Conservation (phyloP, 371 early-diverging fungal species). For the Capniomyces stellatus region DNA sequence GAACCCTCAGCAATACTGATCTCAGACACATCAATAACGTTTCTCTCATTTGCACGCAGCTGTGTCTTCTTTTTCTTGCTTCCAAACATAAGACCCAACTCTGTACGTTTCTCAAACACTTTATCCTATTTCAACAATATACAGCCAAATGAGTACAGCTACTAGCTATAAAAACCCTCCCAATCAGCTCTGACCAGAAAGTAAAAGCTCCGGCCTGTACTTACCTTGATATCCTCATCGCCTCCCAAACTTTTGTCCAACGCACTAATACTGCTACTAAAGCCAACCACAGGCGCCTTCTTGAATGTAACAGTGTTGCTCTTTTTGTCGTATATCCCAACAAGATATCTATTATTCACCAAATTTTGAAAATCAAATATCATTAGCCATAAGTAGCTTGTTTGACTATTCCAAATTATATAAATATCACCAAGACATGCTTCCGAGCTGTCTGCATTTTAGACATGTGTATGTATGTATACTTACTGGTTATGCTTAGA, state of each 20-base stretch:
- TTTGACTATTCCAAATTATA: no score
- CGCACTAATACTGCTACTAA: conserved; percentile 48
- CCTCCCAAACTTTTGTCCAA: conserved; percentile 22
- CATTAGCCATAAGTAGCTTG: no score
- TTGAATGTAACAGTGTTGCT: conserved; percentile 41
- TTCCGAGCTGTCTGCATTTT: no score
- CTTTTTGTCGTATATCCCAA: conserved; percentile 52
- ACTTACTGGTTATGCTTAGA: no score
- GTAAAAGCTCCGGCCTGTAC: no score
- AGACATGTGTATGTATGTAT: no score
- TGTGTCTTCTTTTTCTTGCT: conserved; percentile 64
- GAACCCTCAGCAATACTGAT: conserved; percentile 11
- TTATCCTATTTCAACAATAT: conserved; percentile 1
- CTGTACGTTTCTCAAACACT: conserved; percentile 33
- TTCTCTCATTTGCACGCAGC: conserved; percentile 60
- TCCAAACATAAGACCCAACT: conserved; percentile 78
- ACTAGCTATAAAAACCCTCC: no score
- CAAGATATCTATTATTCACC: conserved; percentile 29
- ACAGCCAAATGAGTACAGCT: no score
- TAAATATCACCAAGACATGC: no score
- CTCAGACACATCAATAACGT: conserved; percentile 44
- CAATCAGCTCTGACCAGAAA: no score
- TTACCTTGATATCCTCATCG: conserved; percentile 2
- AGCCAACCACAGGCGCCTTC: conserved; percentile 41
- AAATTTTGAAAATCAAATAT: not conserved